Conservation (phyloP, 345 rosid species). For the Reutealis trisperma region DNA sequence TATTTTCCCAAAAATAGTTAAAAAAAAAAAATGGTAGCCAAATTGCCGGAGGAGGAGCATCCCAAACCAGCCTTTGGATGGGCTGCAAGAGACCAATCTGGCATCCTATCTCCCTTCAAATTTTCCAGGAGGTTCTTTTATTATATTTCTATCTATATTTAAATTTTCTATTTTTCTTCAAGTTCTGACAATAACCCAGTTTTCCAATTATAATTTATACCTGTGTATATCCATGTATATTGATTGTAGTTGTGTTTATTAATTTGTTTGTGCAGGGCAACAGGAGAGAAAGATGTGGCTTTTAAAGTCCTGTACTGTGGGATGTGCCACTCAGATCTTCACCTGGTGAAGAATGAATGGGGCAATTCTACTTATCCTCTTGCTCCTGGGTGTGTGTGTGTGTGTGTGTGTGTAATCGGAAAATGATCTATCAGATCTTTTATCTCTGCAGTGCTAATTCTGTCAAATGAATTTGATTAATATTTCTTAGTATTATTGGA, state of each 20-base stretch:
- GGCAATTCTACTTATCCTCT: slow-evolving; percentile 13
- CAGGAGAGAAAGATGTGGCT: slow-evolving; percentile 14
- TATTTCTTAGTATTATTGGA: neutral
- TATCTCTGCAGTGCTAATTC: no score
- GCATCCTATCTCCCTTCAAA: slow-evolving; percentile 57
- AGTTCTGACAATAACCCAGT: neutral
- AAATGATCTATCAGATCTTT: no score
- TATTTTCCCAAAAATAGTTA: no score
- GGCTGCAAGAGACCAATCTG: slow-evolving; percentile 64
- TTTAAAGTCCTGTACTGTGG: slow-evolving; percentile 10
- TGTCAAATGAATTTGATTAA: no score
- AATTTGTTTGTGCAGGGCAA: neutral
- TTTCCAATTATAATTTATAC: no score
- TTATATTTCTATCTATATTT: neutral
- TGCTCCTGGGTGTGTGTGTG: slow-evolving; percentile 27
- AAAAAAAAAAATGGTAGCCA: neutral
- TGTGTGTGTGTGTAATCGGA: no score
- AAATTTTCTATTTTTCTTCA: neutral
- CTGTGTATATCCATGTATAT: no score
- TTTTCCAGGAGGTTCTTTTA: slow-evolving; percentile 56
- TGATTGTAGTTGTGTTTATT: no score
- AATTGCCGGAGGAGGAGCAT: slow-evolving; percentile 27
- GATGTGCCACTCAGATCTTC: slow-evolving; percentile 13
- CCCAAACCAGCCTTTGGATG: slow-evolving; percentile 47
- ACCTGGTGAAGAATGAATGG: slow-evolving; percentile 13